Conservation (phyloP, 805 yeast species). For the Saccharomycopsis javanensis region DNA sequence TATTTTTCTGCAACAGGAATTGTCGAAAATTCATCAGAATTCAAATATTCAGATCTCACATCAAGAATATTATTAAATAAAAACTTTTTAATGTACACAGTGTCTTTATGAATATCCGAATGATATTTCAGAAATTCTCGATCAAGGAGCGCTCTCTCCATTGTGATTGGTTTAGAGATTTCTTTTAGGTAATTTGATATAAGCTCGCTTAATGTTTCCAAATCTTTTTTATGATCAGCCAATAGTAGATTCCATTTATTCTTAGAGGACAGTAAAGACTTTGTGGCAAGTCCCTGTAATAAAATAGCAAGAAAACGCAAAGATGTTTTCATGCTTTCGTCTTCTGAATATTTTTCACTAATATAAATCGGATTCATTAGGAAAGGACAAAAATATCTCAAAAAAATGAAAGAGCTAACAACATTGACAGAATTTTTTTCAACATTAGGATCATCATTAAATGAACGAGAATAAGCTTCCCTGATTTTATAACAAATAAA, state of each 20-base stretch:
- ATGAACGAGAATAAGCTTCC: constrained; percentile 32
- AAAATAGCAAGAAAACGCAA: not conserved
- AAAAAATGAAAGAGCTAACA: constrained; percentile 70
- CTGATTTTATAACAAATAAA: constrained; percentile 60
- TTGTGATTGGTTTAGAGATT: constrained; percentile 1
- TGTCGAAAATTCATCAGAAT: not conserved
- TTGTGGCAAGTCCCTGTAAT: not conserved
- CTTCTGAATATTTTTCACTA: constrained; percentile 23
- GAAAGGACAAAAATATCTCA: constrained; percentile 85
- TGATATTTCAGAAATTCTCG: not conserved
- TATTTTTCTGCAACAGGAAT: not conserved
- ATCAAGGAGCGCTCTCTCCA: not conserved
- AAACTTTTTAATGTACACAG: constrained; percentile 2
- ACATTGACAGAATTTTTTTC: constrained; percentile 54
- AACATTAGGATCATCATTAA: not conserved
- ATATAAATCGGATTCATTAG: constrained; percentile 59
- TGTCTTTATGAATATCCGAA: not conserved
- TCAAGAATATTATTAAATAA: constrained; percentile 5
- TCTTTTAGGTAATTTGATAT: constrained; percentile 1
- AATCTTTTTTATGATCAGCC: not conserved
- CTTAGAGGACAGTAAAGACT: constrained; percentile 3
- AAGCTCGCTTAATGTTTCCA: constrained; percentile 1
- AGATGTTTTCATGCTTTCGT: not conserved
- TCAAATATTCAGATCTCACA: constrained; percentile 2
- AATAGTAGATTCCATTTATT: constrained; percentile 1